Evolutionary conservation across 139 green algal genomes (phyloP).

Genomic region (Closterium sp.): DNA sequence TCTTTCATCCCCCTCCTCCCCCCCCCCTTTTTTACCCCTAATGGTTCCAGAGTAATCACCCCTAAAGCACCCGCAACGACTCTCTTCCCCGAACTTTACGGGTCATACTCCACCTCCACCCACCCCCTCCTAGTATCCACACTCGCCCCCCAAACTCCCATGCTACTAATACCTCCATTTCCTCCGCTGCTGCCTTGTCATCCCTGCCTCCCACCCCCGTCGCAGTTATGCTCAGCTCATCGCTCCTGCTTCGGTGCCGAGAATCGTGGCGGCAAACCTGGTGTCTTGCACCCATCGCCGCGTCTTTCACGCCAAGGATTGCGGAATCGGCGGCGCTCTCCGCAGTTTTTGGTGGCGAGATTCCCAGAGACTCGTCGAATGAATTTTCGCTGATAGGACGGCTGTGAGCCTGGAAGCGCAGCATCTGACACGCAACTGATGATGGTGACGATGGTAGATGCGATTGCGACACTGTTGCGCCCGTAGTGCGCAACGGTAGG

Average conservation of each 20-base stretch:
- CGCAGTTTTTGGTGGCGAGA: slow-evolving; percentile 63
- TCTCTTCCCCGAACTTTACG: slow-evolving; percentile 64
- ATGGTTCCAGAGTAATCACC: background rate
- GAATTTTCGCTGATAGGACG: too few species aligned
- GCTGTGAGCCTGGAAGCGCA: too few species aligned
- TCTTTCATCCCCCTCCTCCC: slow-evolving; percentile 19
- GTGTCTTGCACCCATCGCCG: slow-evolving; percentile 58
- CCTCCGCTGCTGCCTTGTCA: slow-evolving; percentile 16
- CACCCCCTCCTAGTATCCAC: background rate
- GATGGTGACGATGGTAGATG: too few species aligned
- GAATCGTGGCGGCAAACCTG: slow-evolving; percentile 53
- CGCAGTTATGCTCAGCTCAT: slow-evolving; percentile 30
- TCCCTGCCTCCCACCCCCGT: slow-evolving; percentile 20
- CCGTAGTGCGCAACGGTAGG: too few species aligned
- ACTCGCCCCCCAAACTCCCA: slow-evolving; percentile 37
- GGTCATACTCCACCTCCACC: slow-evolving; percentile 64
- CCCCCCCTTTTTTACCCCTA: background rate
- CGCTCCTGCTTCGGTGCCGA: slow-evolving; percentile 28
- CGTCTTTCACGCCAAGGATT: slow-evolving; percentile 8
- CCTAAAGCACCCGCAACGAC: slow-evolving; percentile 68
- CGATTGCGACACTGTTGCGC: too few species aligned
- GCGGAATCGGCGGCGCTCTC: slow-evolving; percentile 58
- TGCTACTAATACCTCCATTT: slow-evolving; percentile 29
- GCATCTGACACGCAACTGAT: too few species aligned
- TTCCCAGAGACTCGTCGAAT: too few species aligned